A percentile compares a stretch with the other conserved stretches of the same genome.
Conservation (phyloP, 768 basidiomycete genomes). For the Tricholoma sp. region DNA sequence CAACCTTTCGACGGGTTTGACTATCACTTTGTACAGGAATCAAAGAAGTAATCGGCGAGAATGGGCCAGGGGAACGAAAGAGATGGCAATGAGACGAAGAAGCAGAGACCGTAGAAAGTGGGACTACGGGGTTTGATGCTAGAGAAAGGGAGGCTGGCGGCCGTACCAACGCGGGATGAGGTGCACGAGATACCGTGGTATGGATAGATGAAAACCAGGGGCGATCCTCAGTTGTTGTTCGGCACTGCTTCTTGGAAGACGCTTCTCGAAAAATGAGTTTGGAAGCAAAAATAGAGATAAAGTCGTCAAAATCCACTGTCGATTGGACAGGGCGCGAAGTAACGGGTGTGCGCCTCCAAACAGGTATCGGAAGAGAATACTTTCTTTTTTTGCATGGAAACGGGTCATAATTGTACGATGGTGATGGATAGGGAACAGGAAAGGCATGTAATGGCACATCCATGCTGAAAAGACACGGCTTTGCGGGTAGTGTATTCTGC, state of each 20-base stretch:
- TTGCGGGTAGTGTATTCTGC: background rate
- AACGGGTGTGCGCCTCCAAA: slow-evolving; percentile 26
- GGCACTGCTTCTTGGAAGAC: background rate
- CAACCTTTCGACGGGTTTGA: background rate
- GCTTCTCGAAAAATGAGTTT: slow-evolving; percentile 9
- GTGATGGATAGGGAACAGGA: slow-evolving; percentile 14
- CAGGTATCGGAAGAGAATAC: slow-evolving; percentile 22
- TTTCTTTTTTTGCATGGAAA: slow-evolving; percentile 5
- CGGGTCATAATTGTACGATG: slow-evolving; percentile 6
- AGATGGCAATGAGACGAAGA: background rate
- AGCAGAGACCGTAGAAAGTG: background rate
- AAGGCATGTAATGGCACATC: slow-evolving; percentile 19
- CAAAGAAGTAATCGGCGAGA: background rate
- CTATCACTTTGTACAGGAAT: background rate
- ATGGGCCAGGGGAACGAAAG: slow-evolving; percentile 2
- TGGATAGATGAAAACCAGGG: slow-evolving; percentile 5
- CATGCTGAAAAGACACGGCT: background rate
- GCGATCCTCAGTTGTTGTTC: background rate
- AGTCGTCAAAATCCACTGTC: background rate
- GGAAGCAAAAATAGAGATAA: slow-evolving; percentile 3
- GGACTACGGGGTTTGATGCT: background rate
- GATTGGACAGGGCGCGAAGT: background rate
- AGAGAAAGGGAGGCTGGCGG: background rate
- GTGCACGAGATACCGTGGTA: slow-evolving; percentile 3
- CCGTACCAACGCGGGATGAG: slow-evolving; percentile 18